Conservation (phyloP, 2,329 filamentous ascomycete species). For the Stemphylium lycopersici region DNA sequence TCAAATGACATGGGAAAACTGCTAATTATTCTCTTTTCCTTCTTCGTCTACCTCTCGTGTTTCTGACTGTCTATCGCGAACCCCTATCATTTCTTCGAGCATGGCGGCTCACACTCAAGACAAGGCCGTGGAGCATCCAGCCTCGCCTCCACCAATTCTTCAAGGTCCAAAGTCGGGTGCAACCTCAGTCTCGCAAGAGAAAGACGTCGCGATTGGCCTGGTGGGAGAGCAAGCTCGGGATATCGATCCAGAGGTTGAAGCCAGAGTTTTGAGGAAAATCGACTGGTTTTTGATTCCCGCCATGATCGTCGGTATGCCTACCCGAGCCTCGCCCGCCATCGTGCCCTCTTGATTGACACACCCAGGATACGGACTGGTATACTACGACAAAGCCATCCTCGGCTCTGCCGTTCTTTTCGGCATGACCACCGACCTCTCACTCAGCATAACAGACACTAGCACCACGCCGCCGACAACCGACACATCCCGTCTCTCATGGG, state of each 20-base stretch:
- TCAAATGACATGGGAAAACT: constrained; percentile 7
- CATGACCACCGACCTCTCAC: constrained; percentile 71
- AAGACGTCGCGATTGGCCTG: constrained; percentile 64
- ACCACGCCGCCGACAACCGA: constrained; percentile 63
- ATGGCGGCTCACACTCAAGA: constrained; percentile 15
- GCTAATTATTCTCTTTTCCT: neutral
- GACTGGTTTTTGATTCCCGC: constrained; percentile 71
- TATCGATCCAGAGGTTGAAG: constrained; percentile 62
- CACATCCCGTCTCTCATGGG: constrained; percentile 74
- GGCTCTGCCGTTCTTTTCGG: constrained; percentile 76
- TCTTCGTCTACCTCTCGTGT: neutral
- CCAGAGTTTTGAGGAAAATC: constrained; percentile 68
- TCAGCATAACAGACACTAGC: constrained; percentile 61
- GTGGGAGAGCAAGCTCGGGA: constrained; percentile 63
- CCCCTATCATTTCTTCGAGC: neutral
- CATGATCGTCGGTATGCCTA: constrained; percentile 57
- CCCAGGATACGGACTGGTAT: constrained; percentile 68
- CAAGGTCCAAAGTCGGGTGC: constrained; percentile 24
- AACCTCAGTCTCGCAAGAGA: constrained; percentile 44
- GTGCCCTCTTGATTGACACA: neutral
- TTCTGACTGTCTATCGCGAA: neutral
- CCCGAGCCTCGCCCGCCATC: neutral
- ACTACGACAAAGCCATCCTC: constrained; percentile 77
- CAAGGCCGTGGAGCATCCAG: constrained; percentile 15
- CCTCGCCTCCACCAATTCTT: constrained; percentile 14